A percentile compares a stretch with the other conserved stretches of the same genome.
These are phyloP conservation scores for Microdochium trichocladiopsis DNA, from an alignment of 2,329 filamentous ascomycete species.

Conservation along the genomic window DNA sequence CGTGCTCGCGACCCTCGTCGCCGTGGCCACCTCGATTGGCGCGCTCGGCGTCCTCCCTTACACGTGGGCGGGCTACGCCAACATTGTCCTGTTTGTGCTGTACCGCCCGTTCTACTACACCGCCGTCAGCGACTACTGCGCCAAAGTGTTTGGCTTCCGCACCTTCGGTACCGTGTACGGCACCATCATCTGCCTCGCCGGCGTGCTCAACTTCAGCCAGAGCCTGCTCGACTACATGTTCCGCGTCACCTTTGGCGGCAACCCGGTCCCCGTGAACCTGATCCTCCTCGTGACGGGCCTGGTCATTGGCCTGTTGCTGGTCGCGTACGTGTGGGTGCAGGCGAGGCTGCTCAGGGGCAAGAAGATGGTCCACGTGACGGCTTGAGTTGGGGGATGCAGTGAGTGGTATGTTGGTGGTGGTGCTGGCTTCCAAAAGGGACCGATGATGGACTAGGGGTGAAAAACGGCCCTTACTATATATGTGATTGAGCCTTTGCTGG, in stretches of 20 bases:
- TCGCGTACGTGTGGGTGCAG: slow-evolving; percentile 54
- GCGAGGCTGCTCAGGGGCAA: slow-evolving; percentile 15
- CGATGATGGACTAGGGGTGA: no score
- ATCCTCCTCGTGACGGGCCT: slow-evolving; percentile 56
- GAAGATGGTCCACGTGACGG: not conserved
- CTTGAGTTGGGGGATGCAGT: no score
- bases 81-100: slow-evolving; percentile 72
- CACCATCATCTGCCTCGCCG: slow-evolving; percentile 78
- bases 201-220: slow-evolving; percentile 78
- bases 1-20: slow-evolving; percentile 64
- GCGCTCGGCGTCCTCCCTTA: slow-evolving; percentile 67
- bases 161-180: slow-evolving; percentile 95
- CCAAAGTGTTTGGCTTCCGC: slow-evolving; percentile 86
- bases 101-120: slow-evolving; percentile 90
- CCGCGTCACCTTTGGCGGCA: slow-evolving; percentile 60
- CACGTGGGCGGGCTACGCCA: slow-evolving; percentile 64
- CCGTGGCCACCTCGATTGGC: slow-evolving; percentile 67
- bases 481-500: no score
- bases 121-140: slow-evolving; percentile 79
- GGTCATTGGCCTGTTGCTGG: slow-evolving; percentile 56
- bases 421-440: not conserved
- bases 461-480: no score
- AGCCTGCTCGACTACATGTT: slow-evolving; percentile 73
- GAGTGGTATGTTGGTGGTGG: not conserved
- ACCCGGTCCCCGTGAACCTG: slow-evolving; percentile 73